Conservation (phyloP, 164 flowering plant species). For the Annona squamosa region DNA sequence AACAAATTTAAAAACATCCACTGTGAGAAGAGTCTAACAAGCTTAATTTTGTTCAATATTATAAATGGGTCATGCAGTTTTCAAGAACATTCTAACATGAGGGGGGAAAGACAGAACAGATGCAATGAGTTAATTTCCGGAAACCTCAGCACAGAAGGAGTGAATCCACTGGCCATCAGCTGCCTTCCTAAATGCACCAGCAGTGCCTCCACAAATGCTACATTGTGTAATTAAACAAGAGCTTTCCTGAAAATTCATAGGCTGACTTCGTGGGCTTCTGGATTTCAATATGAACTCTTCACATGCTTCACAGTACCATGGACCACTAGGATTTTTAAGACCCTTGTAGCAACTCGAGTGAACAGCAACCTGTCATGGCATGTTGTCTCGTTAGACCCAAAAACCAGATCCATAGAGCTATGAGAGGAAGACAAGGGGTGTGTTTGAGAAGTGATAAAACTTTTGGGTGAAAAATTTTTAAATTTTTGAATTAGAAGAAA, state of each 20-base stretch:
- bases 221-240: slow-evolving; percentile 51
- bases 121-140: not conserved
- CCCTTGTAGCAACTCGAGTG: slow-evolving; percentile 81
- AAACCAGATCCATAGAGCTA: not conserved
- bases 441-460: no score
- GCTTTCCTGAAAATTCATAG: slow-evolving; percentile 43
- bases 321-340: slow-evolving; percentile 61
- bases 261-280: slow-evolving; percentile 33
- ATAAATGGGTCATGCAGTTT: not conserved
- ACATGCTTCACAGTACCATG: slow-evolving; percentile 93
- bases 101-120: no score
- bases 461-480: no score
- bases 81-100: not conserved
- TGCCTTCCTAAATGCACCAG: slow-evolving; percentile 90
- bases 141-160: slow-evolving; percentile 97
- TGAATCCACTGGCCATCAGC: slow-evolving; percentile 85
- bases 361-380: slow-evolving; percentile 64
- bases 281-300: slow-evolving; percentile 44
- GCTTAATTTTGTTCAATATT: no score
- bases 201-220: slow-evolving; percentile 71
- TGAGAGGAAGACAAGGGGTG: no score
- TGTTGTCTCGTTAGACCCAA: slow-evolving; percentile 3
- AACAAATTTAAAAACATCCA: not conserved
- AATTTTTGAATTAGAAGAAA: no score
- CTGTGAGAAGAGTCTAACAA: not conserved